A percentile compares a stretch with the other conserved stretches of the same genome.
Evolutionary conservation across 2,329 filamentous ascomycete species (phyloP).

Genomic region (Lecanoromycetidae sp.): DNA sequence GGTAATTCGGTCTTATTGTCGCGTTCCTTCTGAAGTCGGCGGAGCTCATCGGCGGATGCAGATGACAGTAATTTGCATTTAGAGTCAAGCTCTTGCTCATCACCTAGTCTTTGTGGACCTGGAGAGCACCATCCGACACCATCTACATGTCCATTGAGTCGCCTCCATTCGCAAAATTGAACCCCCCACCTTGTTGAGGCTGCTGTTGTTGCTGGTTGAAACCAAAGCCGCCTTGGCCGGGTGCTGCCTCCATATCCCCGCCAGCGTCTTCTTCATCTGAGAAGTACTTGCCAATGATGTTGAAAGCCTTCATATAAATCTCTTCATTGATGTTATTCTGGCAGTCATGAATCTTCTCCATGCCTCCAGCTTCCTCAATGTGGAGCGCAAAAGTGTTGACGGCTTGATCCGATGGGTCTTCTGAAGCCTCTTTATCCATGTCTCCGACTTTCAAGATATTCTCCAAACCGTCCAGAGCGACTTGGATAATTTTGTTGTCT

Average conservation of each 20-base stretch:
- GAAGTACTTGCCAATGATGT: slow-evolving; percentile 99
- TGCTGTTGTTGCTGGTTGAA: slow-evolving; percentile 54
- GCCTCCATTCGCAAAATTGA: slow-evolving; percentile 76
- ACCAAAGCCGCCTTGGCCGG: slow-evolving; percentile 64
- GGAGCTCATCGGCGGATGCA: no score
- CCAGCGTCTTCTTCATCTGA: slow-evolving; percentile 85
- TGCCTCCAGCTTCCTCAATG: slow-evolving; percentile 96
- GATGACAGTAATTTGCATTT: no score
- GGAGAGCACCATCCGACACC: neutral
- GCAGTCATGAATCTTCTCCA: slow-evolving; percentile 99
- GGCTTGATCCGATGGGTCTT: slow-evolving; percentile 55
- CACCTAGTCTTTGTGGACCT: no score
- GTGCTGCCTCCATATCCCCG: slow-evolving; percentile 65
- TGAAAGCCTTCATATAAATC: slow-evolving; percentile 99
- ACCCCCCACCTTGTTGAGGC: slow-evolving; percentile 60
- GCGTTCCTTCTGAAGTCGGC: no score
- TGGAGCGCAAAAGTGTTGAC: slow-evolving; percentile 97
- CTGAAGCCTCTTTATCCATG: slow-evolving; percentile 86
- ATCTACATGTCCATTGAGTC: slow-evolving; percentile 66
- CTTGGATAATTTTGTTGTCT: slow-evolving; percentile 99
- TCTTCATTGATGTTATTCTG: slow-evolving; percentile 99
- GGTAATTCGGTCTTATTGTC: no score
- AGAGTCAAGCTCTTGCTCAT: no score
- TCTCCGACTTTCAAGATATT: slow-evolving; percentile 99
- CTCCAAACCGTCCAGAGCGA: slow-evolving; percentile 92